Base-by-base conservation (phyloP, 2,329 filamentous ascomycete species). In the Neophaeococcomyces aloes region DNA sequence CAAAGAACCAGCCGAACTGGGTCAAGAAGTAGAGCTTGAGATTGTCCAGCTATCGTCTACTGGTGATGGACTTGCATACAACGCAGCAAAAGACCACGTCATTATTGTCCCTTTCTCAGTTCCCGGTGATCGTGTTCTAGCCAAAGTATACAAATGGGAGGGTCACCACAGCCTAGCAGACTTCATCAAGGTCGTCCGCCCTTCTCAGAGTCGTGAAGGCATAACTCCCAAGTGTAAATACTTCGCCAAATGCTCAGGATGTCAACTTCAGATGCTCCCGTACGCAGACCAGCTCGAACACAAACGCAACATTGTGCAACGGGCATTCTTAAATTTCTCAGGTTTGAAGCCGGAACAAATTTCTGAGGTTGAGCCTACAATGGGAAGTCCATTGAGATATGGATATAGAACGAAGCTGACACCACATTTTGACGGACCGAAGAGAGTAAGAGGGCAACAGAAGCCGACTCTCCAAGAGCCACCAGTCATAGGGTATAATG, bases 361-460 rank as follows among this genome's bases (percentile, higher is more conserved):
- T 1, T 91, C 91, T 2, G 59, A 74, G 2, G 75, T 96, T 44
- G 75, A 73, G 38, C 83, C 93, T 52, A 98, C 91, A 7, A 87
- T 95, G 56, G 84, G 83, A 37, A 94, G 86, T 32, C 91, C 91
- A 2, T 65, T 94, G 49, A 81, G 94, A 64, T 96, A 93, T 63
- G 84, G 82, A 45, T 98, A 98, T 69, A 79, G 91, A 42, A 98
- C 91, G 15, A 98, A 98, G 66, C 74, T 98, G 53, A 98, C 91
- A 14, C 91, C 91, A 21, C 91, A 98, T 64, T 98, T 96, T 59
- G 83, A 94, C 59, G 83, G 78, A 0, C 85, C 87, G 1, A 76
- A 78, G 21, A 65, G 67, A 65, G 58, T 48, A 63, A 74, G 46
- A 64, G 61, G 57, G 70, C 46, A 68, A 70, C 33, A 35, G 5